Base-by-base conservation (phyloP, 2,329 filamentous ascomycete species). In the Clarireedia paspali region DNA sequence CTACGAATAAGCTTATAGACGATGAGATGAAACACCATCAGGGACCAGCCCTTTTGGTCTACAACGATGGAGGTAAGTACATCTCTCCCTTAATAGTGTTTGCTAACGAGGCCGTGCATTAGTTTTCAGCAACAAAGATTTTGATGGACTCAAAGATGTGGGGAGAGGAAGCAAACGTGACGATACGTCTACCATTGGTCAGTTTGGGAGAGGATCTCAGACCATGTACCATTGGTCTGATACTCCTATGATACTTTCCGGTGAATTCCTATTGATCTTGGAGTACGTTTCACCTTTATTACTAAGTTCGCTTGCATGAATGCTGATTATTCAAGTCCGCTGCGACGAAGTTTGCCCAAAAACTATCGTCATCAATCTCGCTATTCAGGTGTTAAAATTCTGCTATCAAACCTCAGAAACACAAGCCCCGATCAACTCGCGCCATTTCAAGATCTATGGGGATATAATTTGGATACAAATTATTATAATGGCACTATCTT, bases 201-300 rank as follows among this genome's bases (percentile, higher is more conserved):
- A 68, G 57, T 71, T 70, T 55, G 70, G 70, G 5, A 58, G 68
- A 30, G 70, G 70, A 2, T 67, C 67, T 6, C 64, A 71, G 49
- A 71, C 67, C 3, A 71, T 71, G 68, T 71, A 67, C 57, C 70
- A 71, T 50, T 71, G 65, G 59, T 70, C 69, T 14, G 67, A 69
- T 46, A 63, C 66, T 39, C 70, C 70, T 5, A 68, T 68, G 60
- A 62, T 71, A 12, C 52, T 71, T 15, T 68, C 68, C 0, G 68
- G 68, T 4, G 58, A 63, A 12, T 68, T 49, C 30, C 61, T 68
- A n/a, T 53, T 71, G 6, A 68, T 71, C 20, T 61, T 71, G 1
- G 70, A 71, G 66, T 67, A 63, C 57, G 64, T 57, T 17, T 30
- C 17, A 38, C 14, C 5, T 47, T 20, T 44, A 24, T 45, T 23